Conservation (phyloP, 352 stramenopile species). For the Phytophthora pseudosyringae region DNA sequence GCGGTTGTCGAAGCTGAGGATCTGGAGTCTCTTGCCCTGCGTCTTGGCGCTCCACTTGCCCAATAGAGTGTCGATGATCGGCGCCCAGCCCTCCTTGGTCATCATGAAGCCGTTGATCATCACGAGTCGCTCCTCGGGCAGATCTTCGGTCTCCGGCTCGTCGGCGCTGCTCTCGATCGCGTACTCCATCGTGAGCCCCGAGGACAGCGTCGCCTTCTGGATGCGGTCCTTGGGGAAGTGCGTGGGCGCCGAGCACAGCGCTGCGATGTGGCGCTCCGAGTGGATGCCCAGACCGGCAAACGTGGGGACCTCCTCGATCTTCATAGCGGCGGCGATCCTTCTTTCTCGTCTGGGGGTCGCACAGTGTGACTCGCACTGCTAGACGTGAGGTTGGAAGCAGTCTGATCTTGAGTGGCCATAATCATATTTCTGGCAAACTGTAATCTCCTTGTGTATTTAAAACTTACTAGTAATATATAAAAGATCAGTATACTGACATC, state of each 20-base stretch:
- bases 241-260: conserved; percentile 39
- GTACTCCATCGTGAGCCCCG: conserved; percentile 44
- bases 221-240: conserved; percentile 39
- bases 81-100: conserved; percentile 51
- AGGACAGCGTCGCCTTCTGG: conserved; percentile 26
- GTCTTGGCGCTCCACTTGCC: conserved; percentile 34
- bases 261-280: conserved; percentile 39
- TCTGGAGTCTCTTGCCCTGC: conserved; percentile 29
- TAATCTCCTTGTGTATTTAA: not conserved
- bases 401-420: not conserved
- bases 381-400: not conserved
- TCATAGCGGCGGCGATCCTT: conserved; percentile 15
- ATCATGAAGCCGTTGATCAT: conserved; percentile 53
- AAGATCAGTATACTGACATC: not conserved
- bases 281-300: conserved; percentile 30
- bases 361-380: not conserved
- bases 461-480: not conserved
- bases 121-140: conserved; percentile 44
- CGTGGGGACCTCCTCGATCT: conserved; percentile 25
- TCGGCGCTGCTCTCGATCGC: conserved; percentile 23
- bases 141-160: conserved; percentile 20
- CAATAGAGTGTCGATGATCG: conserved; percentile 45
- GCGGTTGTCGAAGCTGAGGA: conserved; percentile 62
- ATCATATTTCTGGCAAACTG: not conserved
- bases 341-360: conserved; percentile 1